A percentile compares a stretch with the other conserved stretches of the same genome.
phyloP scores from a whole-genome alignment of 2,329 filamentous ascomycete genomes.

The Nothopassalora personata region DNA sequence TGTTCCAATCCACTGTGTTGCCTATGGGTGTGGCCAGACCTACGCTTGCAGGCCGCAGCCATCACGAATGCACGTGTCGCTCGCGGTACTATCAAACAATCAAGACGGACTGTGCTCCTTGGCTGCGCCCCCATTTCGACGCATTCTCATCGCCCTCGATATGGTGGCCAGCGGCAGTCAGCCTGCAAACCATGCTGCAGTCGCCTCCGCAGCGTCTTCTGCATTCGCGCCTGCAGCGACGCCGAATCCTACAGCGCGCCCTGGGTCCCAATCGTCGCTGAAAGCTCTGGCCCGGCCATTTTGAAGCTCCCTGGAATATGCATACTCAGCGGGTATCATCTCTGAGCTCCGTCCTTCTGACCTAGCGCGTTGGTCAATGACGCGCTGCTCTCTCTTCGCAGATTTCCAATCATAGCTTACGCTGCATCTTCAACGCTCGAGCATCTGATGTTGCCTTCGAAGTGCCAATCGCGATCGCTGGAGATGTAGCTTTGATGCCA shows the following conservation, averaged over 20 bases:
- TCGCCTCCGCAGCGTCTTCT: neutral
- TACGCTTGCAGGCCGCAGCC: neutral
- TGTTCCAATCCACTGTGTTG: too few relatives aligned
- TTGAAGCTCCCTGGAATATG: conserved; percentile 13
- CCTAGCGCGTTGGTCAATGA: conserved; percentile 1
- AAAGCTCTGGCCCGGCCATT: conserved; percentile 17
- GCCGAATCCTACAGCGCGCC: conserved; percentile 11
- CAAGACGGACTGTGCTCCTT: neutral
- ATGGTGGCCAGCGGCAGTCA: neutral
- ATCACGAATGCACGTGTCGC: neutral
- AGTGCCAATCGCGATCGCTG: conserved; percentile 34
- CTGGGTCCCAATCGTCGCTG: conserved; percentile 21
- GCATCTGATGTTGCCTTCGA: conserved; percentile 32
- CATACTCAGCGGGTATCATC: conserved; percentile 14
- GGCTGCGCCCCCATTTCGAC: neutral
- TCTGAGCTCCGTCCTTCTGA: conserved; percentile 5
- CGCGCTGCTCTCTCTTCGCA: neutral
- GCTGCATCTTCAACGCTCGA: conserved; percentile 15
- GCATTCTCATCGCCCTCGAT: neutral
- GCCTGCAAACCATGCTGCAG: neutral
- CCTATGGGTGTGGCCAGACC: too few relatives aligned
- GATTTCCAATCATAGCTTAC: neutral
- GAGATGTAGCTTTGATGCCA: conserved; percentile 32
- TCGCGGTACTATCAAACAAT: neutral
- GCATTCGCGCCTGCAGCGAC: neutral